These are phyloP conservation scores for Mycosphaerelloides madeirae DNA, from an alignment of 2,329 filamentous ascomycete genomes.

Conservation along the genomic window DNA sequence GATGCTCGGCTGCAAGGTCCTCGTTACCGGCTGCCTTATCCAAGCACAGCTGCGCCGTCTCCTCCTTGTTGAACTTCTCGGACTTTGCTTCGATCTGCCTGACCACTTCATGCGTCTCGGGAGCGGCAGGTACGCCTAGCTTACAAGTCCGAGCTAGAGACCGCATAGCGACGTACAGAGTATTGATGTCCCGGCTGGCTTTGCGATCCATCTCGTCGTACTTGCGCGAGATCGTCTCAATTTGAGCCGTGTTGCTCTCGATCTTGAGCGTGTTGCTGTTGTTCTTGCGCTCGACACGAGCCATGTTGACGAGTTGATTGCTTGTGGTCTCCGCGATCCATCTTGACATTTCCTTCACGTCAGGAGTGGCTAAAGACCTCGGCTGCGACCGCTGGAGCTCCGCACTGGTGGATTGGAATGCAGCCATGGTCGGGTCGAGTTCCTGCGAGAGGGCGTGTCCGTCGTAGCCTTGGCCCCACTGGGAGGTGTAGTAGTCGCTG, in stretches of 20 bases:
- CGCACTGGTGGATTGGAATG: constrained; percentile 6
- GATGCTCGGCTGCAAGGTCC: constrained; percentile 1
- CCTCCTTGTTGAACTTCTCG: neutral
- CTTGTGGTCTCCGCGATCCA: constrained; percentile 7
- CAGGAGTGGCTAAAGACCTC: neutral
- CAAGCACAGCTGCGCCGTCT: constrained; percentile 6
- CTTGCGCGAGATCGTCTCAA: too few relatives aligned
- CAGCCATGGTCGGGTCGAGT: constrained; percentile 8
- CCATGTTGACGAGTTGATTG: constrained; percentile 11
- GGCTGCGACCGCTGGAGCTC: constrained; percentile 5
- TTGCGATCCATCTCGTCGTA: too few relatives aligned
- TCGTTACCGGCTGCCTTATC: constrained; percentile 6
- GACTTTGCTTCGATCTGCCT: too few relatives aligned
- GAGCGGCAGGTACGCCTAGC: too few relatives aligned
- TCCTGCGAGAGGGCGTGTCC: neutral
- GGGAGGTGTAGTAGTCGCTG: neutral
- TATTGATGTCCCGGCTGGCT: constrained; percentile 11
- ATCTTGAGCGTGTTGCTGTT: constrained; percentile 8
- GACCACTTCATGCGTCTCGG: too few relatives aligned
- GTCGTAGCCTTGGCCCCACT: neutral
- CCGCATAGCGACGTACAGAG: constrained; percentile 9
- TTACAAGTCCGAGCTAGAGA: too few relatives aligned
- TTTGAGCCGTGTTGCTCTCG: constrained; percentile 3
- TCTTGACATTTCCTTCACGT: constrained; percentile 2
- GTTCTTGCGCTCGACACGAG: constrained; percentile 2